These are phyloP conservation scores for Ehretia macrophylla DNA, from an alignment of 257 asterid species.

Conservation along the genomic window DNA sequence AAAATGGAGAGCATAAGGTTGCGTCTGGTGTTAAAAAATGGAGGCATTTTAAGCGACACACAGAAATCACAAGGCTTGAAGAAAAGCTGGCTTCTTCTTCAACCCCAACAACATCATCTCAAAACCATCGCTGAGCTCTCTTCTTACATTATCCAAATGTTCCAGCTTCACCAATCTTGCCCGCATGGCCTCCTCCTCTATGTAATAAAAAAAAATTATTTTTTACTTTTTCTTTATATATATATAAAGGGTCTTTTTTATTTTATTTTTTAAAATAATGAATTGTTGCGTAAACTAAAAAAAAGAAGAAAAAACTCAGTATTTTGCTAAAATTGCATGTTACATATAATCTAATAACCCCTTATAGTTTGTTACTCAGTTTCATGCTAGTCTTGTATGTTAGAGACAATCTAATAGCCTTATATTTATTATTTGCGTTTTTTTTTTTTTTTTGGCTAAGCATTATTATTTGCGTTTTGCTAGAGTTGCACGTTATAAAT, in stretches of 20 bases:
- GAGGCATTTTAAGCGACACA: slow-evolving; percentile 47
- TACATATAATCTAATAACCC: no score
- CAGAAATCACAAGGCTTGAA: slow-evolving; percentile 64
- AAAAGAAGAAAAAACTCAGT: no score
- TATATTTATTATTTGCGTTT: no score
- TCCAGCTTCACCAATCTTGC: slow-evolving; percentile 70
- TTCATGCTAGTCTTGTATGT: no score
- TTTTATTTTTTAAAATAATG: neutral
- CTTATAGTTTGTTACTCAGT: no score
- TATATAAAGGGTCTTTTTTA: neutral
- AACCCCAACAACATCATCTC: slow-evolving; percentile 36
- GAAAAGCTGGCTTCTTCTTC: slow-evolving; percentile 65
- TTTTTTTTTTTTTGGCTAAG: no score
- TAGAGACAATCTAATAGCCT: no score
- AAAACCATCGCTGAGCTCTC: slow-evolving; percentile 55
- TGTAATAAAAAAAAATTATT: slow-evolving; percentile 19
- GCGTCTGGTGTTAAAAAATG: slow-evolving; percentile 59
- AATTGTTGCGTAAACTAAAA: no score
- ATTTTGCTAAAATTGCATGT: no score
- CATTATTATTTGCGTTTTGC: no score
- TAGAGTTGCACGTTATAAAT: no score
- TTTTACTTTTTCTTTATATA: neutral
- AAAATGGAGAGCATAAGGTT: slow-evolving; percentile 66
- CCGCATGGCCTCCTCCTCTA: slow-evolving; percentile 80
- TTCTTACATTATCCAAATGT: slow-evolving; percentile 50